Evolutionary conservation across 2,329 filamentous ascomycete genomes (phyloP).

Genomic region (Hypocrella siamensis): DNA sequence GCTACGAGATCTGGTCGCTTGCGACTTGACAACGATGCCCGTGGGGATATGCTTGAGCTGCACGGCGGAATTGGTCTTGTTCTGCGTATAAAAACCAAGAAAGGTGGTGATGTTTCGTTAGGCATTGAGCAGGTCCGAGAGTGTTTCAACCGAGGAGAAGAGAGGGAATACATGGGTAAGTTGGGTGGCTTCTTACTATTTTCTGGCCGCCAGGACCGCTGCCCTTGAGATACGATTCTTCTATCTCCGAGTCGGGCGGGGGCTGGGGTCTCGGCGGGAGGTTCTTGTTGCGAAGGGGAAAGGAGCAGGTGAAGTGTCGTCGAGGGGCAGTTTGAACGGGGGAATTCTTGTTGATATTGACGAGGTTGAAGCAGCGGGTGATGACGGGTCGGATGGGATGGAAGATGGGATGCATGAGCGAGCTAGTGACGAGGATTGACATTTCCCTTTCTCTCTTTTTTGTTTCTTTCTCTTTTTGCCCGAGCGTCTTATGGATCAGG

Average conservation of each 20-base stretch:
- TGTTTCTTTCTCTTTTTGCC: too few relatives aligned
- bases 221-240: slow-evolving; percentile 78
- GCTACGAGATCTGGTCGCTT: slow-evolving; percentile 72
- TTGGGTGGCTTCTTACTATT: slow-evolving; percentile 41
- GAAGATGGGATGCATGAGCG: too few relatives aligned
- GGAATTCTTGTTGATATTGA: too few relatives aligned
- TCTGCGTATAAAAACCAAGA: slow-evolving; percentile 34
- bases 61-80: slow-evolving; percentile 92
- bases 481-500: too few relatives aligned
- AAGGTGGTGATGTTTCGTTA: neutral
- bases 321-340: neutral
- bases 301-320: slow-evolving; percentile 15
- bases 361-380: too few relatives aligned
- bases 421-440: too few relatives aligned
- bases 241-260: slow-evolving; percentile 63
- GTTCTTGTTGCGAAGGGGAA: slow-evolving; percentile 23
- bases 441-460: too few relatives aligned
- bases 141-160: too few relatives aligned
- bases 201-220: slow-evolving; percentile 90
- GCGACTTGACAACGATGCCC: slow-evolving; percentile 84
- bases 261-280: slow-evolving; percentile 60
- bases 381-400: too few relatives aligned
- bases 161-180: too few relatives aligned
- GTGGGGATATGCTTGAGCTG: slow-evolving; percentile 84
- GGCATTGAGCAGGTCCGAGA: neutral